Percentiles rank a stretch among this genome's conserved stretches.
Conservation (phyloP, 306 rosid species). For the Chamaecrista fasciculata region DNA sequence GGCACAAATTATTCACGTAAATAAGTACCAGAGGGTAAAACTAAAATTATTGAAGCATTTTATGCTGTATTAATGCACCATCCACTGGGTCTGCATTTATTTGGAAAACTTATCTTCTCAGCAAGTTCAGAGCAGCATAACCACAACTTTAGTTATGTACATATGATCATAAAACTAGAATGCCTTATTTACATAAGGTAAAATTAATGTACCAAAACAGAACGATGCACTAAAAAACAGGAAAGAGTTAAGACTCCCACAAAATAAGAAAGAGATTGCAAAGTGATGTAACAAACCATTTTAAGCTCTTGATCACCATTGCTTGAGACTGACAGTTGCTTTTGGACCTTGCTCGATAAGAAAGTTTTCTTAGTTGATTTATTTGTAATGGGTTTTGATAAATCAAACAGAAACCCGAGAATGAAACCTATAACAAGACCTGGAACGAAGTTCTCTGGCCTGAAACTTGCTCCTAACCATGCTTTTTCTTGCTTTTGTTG, state of each 20-base stretch:
- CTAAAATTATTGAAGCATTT: constrained; percentile 9
- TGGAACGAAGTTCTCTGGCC: constrained; percentile 81
- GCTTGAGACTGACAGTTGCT: constrained; percentile 40
- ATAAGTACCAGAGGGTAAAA: constrained; percentile 33
- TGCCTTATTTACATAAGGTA: not conserved
- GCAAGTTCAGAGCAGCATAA: constrained; percentile 22
- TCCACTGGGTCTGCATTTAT: constrained; percentile 1
- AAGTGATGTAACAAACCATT: constrained; percentile 54
- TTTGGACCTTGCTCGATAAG: constrained; percentile 42
- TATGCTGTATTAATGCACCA: not conserved
- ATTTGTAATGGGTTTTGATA: constrained; percentile 50
- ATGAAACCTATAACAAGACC: constrained; percentile 93
- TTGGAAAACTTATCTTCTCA: not conserved
- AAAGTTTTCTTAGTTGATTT: constrained; percentile 36
- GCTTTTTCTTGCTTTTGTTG: constrained; percentile 53
- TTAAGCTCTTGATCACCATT: constrained; percentile 70
- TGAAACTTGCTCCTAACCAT: constrained; percentile 71
- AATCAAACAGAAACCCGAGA: constrained; percentile 66
- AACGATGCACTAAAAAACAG: not conserved
- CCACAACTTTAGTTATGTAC: constrained; percentile 6
- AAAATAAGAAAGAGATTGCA: constrained; percentile 20
- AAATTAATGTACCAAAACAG: constrained; percentile 16
- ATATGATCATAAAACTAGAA: not conserved
- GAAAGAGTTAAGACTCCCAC: not conserved
- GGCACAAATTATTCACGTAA: constrained; percentile 24